These are phyloP conservation scores for Lipomyces starkeyi DNA, from an alignment of 805 yeast species.

Conservation along the genomic window DNA sequence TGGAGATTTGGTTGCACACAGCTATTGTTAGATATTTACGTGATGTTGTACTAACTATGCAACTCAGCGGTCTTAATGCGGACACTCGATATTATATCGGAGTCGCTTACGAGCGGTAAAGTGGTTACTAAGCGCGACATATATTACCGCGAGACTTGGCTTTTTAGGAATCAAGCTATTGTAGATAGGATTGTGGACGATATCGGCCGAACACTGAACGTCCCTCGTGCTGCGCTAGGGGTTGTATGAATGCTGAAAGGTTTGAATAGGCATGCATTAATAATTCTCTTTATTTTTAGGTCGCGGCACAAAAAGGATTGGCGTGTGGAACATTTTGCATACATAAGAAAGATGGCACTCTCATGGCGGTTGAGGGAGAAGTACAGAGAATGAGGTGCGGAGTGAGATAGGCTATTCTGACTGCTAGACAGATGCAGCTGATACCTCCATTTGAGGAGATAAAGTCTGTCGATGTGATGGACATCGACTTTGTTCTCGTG, in stretches of 20 bases:
- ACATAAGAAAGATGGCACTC: conserved; percentile 2
- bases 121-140: conserved; percentile 58
- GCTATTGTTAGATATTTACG: background rate
- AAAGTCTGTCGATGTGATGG: conserved; percentile 37
- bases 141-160: conserved; percentile 61
- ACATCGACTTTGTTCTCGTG: conserved; percentile 48
- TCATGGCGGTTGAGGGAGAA: conserved; percentile 5
- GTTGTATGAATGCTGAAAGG: conserved; percentile 44
- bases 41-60: background rate
- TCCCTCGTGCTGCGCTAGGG: conserved; percentile 50
- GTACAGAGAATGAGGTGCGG: background rate
- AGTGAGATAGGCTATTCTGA: background rate
- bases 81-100: conserved; percentile 26
- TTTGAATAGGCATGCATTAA: background rate
- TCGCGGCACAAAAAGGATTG: conserved; percentile 37
- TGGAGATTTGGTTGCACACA: conserved; percentile 7
- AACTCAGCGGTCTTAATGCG: conserved; percentile 20
- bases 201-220: conserved; percentile 50
- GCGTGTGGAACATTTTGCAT: conserved; percentile 24
- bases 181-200: conserved; percentile 52
- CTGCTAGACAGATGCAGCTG: conserved; percentile 30
- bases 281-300: background rate
- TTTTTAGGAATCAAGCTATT: conserved; percentile 54
- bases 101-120: conserved; percentile 11
- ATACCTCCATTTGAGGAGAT: conserved; percentile 49